Conservation (phyloP, 2,329 filamentous ascomycete species). For the Aureobasidium sp. region DNA sequence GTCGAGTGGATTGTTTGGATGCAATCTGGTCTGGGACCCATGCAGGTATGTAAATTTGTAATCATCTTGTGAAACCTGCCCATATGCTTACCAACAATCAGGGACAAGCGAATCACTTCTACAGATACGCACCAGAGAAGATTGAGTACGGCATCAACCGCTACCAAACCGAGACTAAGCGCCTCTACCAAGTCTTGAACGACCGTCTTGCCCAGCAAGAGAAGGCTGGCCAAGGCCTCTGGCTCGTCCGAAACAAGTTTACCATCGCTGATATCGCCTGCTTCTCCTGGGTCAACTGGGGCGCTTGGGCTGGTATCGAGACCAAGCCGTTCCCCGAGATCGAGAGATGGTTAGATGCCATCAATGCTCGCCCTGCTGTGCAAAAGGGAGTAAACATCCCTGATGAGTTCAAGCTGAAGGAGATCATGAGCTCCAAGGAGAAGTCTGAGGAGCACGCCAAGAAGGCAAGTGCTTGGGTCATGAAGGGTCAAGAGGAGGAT, state of each 20-base stretch:
- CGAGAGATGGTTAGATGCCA: conserved; percentile 28
- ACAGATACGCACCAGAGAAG: conserved; percentile 36
- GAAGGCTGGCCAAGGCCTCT: conserved; percentile 28
- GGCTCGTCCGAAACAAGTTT: conserved; percentile 41
- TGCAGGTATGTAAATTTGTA: conserved; percentile 26
- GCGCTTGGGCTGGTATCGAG: conserved; percentile 33
- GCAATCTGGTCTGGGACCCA: conserved; percentile 35
- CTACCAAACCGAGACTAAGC: conserved; percentile 44
- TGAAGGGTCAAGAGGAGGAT: conserved; percentile 34
- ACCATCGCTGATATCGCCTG: conserved; percentile 43
- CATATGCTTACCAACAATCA: neutral
- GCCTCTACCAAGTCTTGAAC: conserved; percentile 42
- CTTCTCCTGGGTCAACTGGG: conserved; percentile 42
- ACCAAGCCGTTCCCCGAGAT: conserved; percentile 26
- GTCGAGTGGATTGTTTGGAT: conserved; percentile 42
- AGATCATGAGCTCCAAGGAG: conserved; percentile 32
- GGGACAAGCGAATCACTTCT: conserved; percentile 44
- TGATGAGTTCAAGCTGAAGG: conserved; percentile 33
- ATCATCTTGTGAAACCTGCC: neutral
- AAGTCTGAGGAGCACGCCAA: conserved; percentile 32
- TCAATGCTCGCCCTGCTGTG: conserved; percentile 28
- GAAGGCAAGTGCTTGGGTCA: conserved; percentile 32
- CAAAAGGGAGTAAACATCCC: conserved; percentile 31
- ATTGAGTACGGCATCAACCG: conserved; percentile 41
- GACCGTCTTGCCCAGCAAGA: conserved; percentile 30